phyloP scores from a whole-genome alignment of 495 filamentous ascomycete species.

The Podospora comata region DNA sequence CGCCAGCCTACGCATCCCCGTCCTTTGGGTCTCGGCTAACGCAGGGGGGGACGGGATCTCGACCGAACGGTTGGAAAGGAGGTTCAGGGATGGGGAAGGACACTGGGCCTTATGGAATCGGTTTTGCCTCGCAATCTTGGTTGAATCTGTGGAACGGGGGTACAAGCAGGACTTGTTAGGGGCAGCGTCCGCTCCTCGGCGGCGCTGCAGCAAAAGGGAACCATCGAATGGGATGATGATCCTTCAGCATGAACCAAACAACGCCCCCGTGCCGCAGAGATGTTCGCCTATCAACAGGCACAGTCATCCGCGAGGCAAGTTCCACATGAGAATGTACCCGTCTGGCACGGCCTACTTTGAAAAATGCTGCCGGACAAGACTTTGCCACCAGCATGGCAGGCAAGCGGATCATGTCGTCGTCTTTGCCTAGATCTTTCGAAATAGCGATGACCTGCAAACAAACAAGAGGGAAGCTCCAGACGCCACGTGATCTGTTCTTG shows the following conservation, averaged over 20 bases:
- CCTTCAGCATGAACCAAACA: neutral
- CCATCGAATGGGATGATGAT: neutral
- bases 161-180: neutral
- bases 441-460: neutral
- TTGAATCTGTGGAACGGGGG: neutral
- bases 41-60: neutral
- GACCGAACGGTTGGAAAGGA: neutral
- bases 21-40: neutral
- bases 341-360: neutral
- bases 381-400: neutral
- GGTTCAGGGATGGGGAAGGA: neutral
- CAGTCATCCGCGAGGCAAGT: neutral
- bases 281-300: conserved; percentile 1
- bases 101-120: neutral
- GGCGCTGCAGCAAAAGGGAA: neutral
- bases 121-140: neutral
- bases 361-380: neutral
- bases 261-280: conserved; percentile 3
- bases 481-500: neutral
- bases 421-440: neutral
- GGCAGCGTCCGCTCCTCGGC: neutral
- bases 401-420: neutral
- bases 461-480: neutral
- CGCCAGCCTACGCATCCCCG: neutral
- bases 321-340: neutral